Evolutionary conservation across 2,329 filamentous ascomycete species (phyloP).

Genomic region (Diaporthe australafricana): DNA sequence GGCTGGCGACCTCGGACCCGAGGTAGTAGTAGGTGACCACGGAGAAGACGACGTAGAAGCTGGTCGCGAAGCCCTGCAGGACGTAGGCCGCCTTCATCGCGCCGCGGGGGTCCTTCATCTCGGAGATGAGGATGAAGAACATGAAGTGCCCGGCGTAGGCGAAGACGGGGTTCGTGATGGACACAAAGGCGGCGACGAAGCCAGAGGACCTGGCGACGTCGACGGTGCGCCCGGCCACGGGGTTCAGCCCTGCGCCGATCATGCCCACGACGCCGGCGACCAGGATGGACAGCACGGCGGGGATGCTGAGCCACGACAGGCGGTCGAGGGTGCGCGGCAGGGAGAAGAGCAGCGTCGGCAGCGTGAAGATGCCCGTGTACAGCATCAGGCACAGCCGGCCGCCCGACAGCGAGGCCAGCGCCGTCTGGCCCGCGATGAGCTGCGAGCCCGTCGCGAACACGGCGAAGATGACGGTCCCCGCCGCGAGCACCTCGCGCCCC

Average conservation of each 20-base stretch:
- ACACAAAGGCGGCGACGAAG: slow-evolving; percentile 58
- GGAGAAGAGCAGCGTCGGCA: slow-evolving; percentile 57
- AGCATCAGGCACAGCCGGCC: slow-evolving; percentile 60
- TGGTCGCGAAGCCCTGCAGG: slow-evolving; percentile 61
- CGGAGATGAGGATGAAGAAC: slow-evolving; percentile 65
- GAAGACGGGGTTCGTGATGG: slow-evolving; percentile 64
- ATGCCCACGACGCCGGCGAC: slow-evolving; percentile 63
- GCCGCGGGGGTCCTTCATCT: slow-evolving; percentile 62
- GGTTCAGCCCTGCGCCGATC: slow-evolving; percentile 58
- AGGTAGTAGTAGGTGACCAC: slow-evolving; percentile 63
- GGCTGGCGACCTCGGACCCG: slow-evolving; percentile 56
- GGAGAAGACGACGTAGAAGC: slow-evolving; percentile 63
- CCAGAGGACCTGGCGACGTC: slow-evolving; percentile 50
- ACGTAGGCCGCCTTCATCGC: slow-evolving; percentile 63
- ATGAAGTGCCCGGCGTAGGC: slow-evolving; percentile 65
- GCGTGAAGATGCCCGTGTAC: slow-evolving; percentile 62
- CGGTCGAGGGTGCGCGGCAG: slow-evolving; percentile 62
- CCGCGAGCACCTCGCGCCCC: slow-evolving; percentile 61
- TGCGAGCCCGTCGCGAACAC: slow-evolving; percentile 63
- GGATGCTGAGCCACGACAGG: slow-evolving; percentile 59
- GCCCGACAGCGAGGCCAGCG: slow-evolving; percentile 57
- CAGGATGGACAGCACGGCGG: slow-evolving; percentile 58
- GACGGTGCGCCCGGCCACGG: slow-evolving; percentile 51
- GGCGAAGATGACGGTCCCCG: slow-evolving; percentile 63
- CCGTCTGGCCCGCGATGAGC: slow-evolving; percentile 63